phyloP scores from a whole-genome alignment of 306 rosid species.

The Cicer chorassanicum region DNA sequence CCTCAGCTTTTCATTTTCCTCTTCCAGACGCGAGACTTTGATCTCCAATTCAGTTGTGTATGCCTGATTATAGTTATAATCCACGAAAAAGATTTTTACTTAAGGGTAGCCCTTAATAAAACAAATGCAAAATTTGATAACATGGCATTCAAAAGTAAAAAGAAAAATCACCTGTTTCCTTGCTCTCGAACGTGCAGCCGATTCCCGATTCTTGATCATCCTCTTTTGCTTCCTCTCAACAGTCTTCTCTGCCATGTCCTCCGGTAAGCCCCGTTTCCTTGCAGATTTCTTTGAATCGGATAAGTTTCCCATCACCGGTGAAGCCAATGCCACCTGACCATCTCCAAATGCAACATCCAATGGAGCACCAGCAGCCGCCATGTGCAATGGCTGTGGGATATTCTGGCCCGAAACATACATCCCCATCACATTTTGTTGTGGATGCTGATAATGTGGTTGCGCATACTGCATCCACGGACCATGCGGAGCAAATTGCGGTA shows the following conservation, averaged over 20 bases:
- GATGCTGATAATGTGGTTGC: constrained; percentile 72
- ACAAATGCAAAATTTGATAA: neutral
- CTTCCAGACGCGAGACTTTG: constrained; percentile 83
- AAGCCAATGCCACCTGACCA: constrained; percentile 63
- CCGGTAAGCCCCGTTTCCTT: constrained; percentile 74
- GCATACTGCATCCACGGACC: constrained; percentile 80
- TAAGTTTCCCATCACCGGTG: constrained; percentile 68
- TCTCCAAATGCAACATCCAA: constrained; percentile 71
- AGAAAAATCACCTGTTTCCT: constrained; percentile 76
- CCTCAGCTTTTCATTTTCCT: constrained; percentile 93
- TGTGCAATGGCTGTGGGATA: constrained; percentile 62
- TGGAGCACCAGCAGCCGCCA: constrained; percentile 64
- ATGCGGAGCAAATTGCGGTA: constrained; percentile 64
- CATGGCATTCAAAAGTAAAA: constrained; percentile 7
- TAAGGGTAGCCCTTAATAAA: neutral
- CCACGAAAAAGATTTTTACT: neutral
- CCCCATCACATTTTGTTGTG: constrained; percentile 74
- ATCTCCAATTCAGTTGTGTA: constrained; percentile 90
- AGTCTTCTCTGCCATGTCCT: constrained; percentile 72
- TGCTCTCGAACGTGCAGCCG: constrained; percentile 98
- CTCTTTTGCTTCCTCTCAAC: constrained; percentile 93
- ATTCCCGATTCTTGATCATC: constrained; percentile 97
- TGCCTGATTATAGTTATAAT: constrained; percentile 61
- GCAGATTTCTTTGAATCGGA: constrained; percentile 69
- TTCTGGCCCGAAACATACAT: constrained; percentile 69